Evolutionary conservation across 176 grass and related monocot species (phyloP), one percentile per base, ranked within the genome.

Genomic region (Zoysia japonica): DNA sequence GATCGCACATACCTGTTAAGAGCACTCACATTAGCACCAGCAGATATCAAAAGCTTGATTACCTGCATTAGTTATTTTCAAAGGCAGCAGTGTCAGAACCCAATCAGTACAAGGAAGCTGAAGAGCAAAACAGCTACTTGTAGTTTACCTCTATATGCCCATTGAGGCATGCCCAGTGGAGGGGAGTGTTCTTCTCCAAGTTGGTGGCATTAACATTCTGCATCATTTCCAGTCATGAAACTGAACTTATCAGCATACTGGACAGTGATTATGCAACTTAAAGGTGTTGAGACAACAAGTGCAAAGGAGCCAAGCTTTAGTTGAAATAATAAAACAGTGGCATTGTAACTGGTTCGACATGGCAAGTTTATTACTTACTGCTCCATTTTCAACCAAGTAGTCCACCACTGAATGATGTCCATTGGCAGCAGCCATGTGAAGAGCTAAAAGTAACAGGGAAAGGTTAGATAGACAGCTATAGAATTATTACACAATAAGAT

Each of bases 371-470:
- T 67, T 72, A 64, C 83, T 87, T 90, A 99, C 92, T 28, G 69
- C 92, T 84, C 90, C 88, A 86, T 99, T 99, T 56, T 71, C 76
- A 79, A 99, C 86, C 80, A 99, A 73, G 87, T 95, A 99, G n/a
- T 99, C 88, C 67, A 95, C 92, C 37, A 99, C 88, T 82, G 86
- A 71, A 47, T 91, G 84, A 81, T 95, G 96, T 0, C 96, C 96
- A 92, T 99, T 99, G 80, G 92, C 92, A 84, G 86, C 55, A 45
- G 96, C 92, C 92, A 99, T 95, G 84, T 95, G 96, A 88, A 99
- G 96, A 69, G 90, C 92, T 99, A 68, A 78, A 13, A 65, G 9
- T 70, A 78, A 82, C n/a, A 47, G 13, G 17, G 47, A 86, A 69
- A 72, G 2, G 35, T 84, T 41, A 84, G 38, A 43, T 65, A 89